Evolutionary conservation across 148 eudicot species (phyloP).

Genomic region (Gaultheria prostrata): DNA sequence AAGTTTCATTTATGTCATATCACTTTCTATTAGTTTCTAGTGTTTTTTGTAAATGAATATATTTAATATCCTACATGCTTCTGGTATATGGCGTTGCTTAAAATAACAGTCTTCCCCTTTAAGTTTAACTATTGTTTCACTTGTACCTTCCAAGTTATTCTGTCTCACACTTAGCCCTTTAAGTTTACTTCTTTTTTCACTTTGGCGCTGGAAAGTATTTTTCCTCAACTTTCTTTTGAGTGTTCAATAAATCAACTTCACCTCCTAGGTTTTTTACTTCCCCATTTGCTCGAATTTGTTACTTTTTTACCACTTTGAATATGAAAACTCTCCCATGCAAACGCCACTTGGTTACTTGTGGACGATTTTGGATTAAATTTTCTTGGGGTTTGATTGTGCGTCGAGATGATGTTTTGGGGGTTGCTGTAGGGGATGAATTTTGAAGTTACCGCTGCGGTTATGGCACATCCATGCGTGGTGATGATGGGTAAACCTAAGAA

Average conservation of each 20-base stretch:
- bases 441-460: background rate
- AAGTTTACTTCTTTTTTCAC: background rate
- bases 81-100: background rate
- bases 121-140: background rate
- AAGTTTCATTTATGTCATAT: slow-evolving; percentile 25
- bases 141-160: background rate
- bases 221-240: background rate
- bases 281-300: background rate
- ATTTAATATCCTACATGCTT: background rate
- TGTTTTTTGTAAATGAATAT: background rate
- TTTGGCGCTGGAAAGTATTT: background rate
- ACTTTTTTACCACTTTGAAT: no score
- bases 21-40: background rate
- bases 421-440: background rate
- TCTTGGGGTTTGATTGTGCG: background rate
- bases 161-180: background rate
- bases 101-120: background rate
- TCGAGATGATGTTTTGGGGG: background rate
- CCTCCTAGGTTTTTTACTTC: background rate
- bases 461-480: background rate
- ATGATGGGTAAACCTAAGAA: background rate
- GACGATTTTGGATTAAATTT: background rate
- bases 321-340: no score
- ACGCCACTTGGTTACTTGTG: background rate
- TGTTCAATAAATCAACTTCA: background rate